Percentiles rank a stretch among this genome's conserved stretches.
These are phyloP conservation scores for Elaeis oleifera DNA, from an alignment of 202 grass and related monocot species.

Conservation along the genomic window DNA sequence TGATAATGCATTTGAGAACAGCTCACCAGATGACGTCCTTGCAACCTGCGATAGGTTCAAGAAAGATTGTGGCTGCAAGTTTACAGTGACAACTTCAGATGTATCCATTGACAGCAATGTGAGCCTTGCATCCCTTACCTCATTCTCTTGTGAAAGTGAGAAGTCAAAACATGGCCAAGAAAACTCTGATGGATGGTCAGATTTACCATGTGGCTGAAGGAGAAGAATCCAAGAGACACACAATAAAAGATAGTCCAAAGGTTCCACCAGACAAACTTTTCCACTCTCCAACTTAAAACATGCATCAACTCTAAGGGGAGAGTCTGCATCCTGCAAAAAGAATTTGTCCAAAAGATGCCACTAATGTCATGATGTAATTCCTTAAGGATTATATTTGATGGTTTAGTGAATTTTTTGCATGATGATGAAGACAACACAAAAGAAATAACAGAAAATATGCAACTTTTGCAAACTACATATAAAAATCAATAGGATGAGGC, in stretches of 20 bases:
- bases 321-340: constrained; percentile 48
- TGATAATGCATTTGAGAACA: constrained; percentile 65
- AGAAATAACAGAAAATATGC: not conserved
- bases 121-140: constrained; percentile 20
- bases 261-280: constrained; percentile 58
- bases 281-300: constrained; percentile 61
- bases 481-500: constrained; percentile 14
- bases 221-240: constrained; percentile 57
- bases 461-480: constrained; percentile 3
- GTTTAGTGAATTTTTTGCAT: not conserved
- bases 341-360: too few species aligned
- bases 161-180: constrained; percentile 73
- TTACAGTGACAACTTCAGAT: constrained; percentile 2
- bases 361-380: too few species aligned
- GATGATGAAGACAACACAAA: constrained; percentile 22
- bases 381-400: too few species aligned
- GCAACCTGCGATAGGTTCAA: constrained; percentile 36
- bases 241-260: constrained; percentile 59
- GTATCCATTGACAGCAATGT: too few species aligned
- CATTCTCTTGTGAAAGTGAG: constrained; percentile 70
- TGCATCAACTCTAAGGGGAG: constrained; percentile 52
- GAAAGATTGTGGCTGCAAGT: constrained; percentile 15
- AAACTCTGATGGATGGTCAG: constrained; percentile 32
- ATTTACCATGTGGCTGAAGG: constrained; percentile 43
- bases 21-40: constrained; percentile 47